These are phyloP conservation scores for Coemansia sp. DNA, from an alignment of 192 early-diverging fungal species.

Conservation along the genomic window DNA sequence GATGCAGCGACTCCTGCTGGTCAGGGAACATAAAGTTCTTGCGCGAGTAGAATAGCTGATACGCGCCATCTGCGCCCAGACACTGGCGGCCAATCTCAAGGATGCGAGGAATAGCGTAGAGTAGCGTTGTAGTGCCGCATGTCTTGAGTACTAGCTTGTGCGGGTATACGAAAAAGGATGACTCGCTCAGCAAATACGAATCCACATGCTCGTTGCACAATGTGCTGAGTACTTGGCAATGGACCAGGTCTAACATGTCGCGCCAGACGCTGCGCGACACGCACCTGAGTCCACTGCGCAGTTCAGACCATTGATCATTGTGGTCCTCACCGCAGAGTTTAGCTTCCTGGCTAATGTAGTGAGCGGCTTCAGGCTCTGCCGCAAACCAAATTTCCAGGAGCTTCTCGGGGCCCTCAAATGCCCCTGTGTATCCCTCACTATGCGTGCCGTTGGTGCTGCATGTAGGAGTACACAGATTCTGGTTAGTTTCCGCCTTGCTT, in stretches of 20 bases:
- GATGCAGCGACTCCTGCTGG: conserved; percentile 82
- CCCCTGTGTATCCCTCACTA: conserved; percentile 56
- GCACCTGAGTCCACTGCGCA: conserved; percentile 65
- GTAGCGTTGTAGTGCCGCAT: conserved; percentile 93
- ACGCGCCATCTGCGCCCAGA: conserved; percentile 57
- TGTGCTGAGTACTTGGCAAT: conserved; percentile 88
- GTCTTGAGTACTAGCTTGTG: conserved; percentile 96
- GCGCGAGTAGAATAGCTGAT: conserved; percentile 91
- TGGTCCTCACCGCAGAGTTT: conserved; percentile 27
- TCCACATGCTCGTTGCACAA: conserved; percentile 80
- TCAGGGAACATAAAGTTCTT: conserved; percentile 97
- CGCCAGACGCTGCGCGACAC: conserved; percentile 83
- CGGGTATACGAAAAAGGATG: conserved; percentile 96
- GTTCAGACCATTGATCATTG: conserved; percentile 34
- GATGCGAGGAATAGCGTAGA: conserved; percentile 84
- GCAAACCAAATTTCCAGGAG: conserved; percentile 96
- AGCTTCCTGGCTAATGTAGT: conserved; percentile 19
- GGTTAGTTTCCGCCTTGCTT: conserved; percentile 41
- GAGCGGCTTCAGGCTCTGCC: conserved; percentile 20
- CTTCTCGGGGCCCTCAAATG: conserved; percentile 98
- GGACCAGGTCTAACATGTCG: conserved; percentile 89
- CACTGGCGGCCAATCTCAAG: conserved; percentile 73
- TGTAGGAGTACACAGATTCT: conserved; percentile 33
- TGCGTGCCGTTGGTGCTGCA: conserved; percentile 51
- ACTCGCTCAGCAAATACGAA: conserved; percentile 95